Percentiles rank a stretch among this genome's conserved stretches.
Evolutionary conservation across 2,329 filamentous ascomycete species (phyloP).

Genomic region (Dactylellina parvicollis): DNA sequence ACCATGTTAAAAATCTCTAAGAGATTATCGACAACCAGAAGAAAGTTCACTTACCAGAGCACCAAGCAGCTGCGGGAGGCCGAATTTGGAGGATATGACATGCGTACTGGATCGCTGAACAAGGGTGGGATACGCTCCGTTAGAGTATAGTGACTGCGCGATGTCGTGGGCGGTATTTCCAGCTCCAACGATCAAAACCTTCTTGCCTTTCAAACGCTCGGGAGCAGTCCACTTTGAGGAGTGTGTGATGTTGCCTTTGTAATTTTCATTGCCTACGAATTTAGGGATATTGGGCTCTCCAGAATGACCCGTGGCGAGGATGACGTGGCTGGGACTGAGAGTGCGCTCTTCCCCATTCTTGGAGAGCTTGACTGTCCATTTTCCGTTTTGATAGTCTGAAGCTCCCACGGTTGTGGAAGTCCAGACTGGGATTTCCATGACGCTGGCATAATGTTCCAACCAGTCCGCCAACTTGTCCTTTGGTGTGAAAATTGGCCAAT

Average conservation of each 20-base stretch:
- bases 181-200: slow-evolving; percentile 73
- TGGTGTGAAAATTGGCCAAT: slow-evolving; percentile 76
- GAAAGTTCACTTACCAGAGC: slow-evolving; percentile 60
- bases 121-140: slow-evolving; percentile 72
- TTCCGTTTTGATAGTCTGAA: slow-evolving; percentile 58
- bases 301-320: slow-evolving; percentile 75
- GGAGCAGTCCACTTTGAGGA: slow-evolving; percentile 69
- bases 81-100: slow-evolving; percentile 69
- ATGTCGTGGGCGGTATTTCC: slow-evolving; percentile 77
- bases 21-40: not conserved
- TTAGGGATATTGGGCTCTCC: slow-evolving; percentile 70
- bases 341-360: slow-evolving; percentile 65
- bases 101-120: slow-evolving; percentile 74
- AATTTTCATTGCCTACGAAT: slow-evolving; percentile 66
- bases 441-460: slow-evolving; percentile 72
- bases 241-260: slow-evolving; percentile 69
- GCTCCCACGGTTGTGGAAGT: slow-evolving; percentile 68
- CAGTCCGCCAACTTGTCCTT: slow-evolving; percentile 77
- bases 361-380: slow-evolving; percentile 69
- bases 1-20: not conserved
- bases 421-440: slow-evolving; percentile 77
- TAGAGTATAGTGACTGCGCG: slow-evolving; percentile 73
- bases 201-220: slow-evolving; percentile 65
- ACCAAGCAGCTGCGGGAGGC: slow-evolving; percentile 68
- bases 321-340: slow-evolving; percentile 71